Percentiles rank a stretch among this genome's conserved stretches.
Conservation (phyloP, 305 asterid genomes). For the Rubia tinctorum region DNA sequence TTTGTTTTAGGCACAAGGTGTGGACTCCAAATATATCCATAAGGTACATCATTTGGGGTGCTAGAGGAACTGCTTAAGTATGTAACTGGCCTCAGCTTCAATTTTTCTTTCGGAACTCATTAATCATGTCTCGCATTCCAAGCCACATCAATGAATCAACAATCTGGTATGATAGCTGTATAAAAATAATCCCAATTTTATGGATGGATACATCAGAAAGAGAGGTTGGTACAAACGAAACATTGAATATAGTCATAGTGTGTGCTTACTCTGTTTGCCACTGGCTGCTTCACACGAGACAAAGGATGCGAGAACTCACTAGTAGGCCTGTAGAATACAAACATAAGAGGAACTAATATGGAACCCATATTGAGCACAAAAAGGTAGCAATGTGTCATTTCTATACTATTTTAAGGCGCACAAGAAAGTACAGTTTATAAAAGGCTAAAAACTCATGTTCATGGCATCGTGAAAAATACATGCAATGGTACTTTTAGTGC, state of each 20-base stretch:
- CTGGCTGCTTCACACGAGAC: conserved; percentile 95
- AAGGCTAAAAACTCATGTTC: conserved; percentile 87
- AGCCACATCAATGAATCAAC: conserved; percentile 97
- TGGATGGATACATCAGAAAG: not conserved
- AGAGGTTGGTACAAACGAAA: conserved; percentile 5
- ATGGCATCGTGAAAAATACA: conserved; percentile 94
- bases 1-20: conserved; percentile 98
- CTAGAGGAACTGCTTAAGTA: conserved; percentile 91
- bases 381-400: not conserved
- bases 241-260: not conserved
- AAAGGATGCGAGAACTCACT: conserved; percentile 87
- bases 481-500: conserved; percentile 79
- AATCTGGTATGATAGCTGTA: conserved; percentile 91
- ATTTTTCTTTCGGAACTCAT: conserved; percentile 85
- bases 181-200: conserved; percentile 13
- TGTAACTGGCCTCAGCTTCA: conserved; percentile 87
- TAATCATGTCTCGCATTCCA: conserved; percentile 94
- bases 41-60: conserved; percentile 76
- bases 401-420: too few species aligned
- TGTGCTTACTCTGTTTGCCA: conserved; percentile 90
- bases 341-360: conserved; percentile 17
- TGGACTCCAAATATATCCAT: conserved; percentile 99
- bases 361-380: not conserved
- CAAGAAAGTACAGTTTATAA: not conserved
- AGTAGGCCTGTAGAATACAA: conserved; percentile 70